A percentile compares a stretch with the other conserved stretches of the same genome.
phyloP scores from a whole-genome alignment of 2,329 filamentous ascomycete genomes.

The Fusarium illudens region DNA sequence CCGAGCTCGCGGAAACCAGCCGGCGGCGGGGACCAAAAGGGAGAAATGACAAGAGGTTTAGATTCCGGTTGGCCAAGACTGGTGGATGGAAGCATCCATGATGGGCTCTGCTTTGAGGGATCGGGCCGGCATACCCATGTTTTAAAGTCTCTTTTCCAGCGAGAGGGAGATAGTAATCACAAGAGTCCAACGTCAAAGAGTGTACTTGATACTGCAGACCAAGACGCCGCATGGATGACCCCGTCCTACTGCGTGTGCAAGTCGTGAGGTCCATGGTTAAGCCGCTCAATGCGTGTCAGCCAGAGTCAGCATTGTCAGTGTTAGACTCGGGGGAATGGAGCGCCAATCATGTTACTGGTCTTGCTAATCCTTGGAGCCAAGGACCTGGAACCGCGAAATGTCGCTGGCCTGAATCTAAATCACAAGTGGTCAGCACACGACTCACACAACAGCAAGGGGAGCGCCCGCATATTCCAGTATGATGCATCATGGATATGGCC shows the following conservation, averaged over 20 bases:
- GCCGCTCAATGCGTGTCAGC: background rate
- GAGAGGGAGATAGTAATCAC: background rate
- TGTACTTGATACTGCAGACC: background rate
- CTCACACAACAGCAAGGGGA: background rate
- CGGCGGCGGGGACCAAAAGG: conserved; percentile 11
- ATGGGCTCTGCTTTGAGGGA: background rate
- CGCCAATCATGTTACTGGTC: conserved; percentile 11
- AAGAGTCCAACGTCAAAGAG: background rate
- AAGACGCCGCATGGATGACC: background rate
- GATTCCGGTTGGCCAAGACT: conserved; percentile 13
- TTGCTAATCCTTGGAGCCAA: conserved; percentile 21
- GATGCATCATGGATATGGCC: conserved; percentile 8
- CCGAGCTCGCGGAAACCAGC: conserved; percentile 9
- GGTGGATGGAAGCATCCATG: background rate
- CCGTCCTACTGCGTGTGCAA: background rate
- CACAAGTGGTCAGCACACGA: conserved; percentile 10
- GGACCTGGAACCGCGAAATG: background rate
- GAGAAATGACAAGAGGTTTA: background rate
- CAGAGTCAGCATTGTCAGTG: conserved; percentile 1
- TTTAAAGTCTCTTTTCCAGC: background rate
- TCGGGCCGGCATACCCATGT: conserved; percentile 5
- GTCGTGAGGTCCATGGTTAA: background rate
- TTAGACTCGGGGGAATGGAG: background rate
- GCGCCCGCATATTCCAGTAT: conserved; percentile 2
- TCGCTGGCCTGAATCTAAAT: conserved; percentile 26